These are phyloP conservation scores for Zizania latifolia DNA, from an alignment of 176 grass and related monocot species.

Conservation along the genomic window DNA sequence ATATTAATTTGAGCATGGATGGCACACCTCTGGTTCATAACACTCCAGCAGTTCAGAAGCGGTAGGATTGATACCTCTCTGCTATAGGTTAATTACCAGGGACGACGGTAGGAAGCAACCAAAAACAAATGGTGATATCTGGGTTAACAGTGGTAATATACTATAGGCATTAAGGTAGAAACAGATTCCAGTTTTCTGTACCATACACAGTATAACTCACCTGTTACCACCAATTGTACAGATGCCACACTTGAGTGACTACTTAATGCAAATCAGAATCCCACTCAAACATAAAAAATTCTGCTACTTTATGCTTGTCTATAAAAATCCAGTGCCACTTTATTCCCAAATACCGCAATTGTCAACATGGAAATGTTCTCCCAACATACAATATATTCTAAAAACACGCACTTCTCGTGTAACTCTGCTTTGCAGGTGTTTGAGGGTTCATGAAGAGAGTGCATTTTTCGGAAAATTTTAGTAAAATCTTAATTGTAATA, in stretches of 20 bases:
- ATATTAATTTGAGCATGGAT: constrained; percentile 2
- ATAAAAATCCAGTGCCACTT: constrained; percentile 21
- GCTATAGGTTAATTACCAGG: background rate
- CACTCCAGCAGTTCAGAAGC: background rate
- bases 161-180: background rate
- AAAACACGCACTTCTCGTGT: constrained; percentile 20
- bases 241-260: background rate
- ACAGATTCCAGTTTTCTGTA: constrained; percentile 10
- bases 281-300: constrained; percentile 11
- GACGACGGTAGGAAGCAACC: background rate
- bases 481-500: too few relatives aligned
- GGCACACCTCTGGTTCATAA: background rate
- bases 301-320: constrained; percentile 26
- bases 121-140: background rate
- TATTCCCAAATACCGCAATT: constrained; percentile 28
- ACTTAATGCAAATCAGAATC: constrained; percentile 28
- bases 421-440: constrained; percentile 24
- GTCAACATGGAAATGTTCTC: constrained; percentile 39
- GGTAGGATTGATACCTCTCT: background rate
- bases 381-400: constrained; percentile 21
- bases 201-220: constrained; percentile 6
- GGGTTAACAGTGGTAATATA: constrained; percentile 9
- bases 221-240: constrained; percentile 6
- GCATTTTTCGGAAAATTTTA: constrained; percentile 4
- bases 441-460: constrained; percentile 1